Conservation (phyloP, 1,284 basidiomycete species). For the Ustilago nuda region DNA sequence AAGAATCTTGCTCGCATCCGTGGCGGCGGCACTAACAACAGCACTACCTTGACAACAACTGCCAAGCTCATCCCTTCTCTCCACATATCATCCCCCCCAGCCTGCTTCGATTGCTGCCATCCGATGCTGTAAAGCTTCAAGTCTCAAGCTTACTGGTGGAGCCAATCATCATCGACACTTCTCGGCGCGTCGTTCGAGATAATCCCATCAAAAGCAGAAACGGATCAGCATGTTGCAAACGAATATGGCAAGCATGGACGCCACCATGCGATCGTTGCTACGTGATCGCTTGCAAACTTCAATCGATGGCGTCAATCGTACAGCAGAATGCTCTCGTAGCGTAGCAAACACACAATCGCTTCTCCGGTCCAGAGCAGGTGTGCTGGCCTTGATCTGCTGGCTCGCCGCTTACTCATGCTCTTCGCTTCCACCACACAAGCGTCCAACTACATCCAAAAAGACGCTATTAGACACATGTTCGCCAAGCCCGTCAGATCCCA, state of each 20-base stretch:
- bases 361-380: slow-evolving; percentile 33
- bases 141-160: not conserved
- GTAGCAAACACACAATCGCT: slow-evolving; percentile 25
- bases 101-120: not conserved
- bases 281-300: slow-evolving; percentile 40
- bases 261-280: slow-evolving; percentile 34
- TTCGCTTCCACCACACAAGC: slow-evolving; percentile 15
- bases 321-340: slow-evolving; percentile 30
- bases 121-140: slow-evolving; percentile 8
- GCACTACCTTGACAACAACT: not conserved
- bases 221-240: slow-evolving; percentile 15
- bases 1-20: not conserved
- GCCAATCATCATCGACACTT: not conserved
- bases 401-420: slow-evolving; percentile 41
- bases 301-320: slow-evolving; percentile 34
- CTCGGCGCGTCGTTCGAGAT: not conserved
- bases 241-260: slow-evolving; percentile 25
- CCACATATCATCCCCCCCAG: no score
- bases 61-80: not conserved
- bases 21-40: not conserved
- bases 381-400: slow-evolving; percentile 44
- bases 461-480: not conserved
- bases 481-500: not conserved
- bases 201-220: not conserved
- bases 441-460: not conserved